Evolutionary conservation across 1,284 basidiomycete genomes (phyloP).

Genomic region (Ceratobasidium sp.): DNA sequence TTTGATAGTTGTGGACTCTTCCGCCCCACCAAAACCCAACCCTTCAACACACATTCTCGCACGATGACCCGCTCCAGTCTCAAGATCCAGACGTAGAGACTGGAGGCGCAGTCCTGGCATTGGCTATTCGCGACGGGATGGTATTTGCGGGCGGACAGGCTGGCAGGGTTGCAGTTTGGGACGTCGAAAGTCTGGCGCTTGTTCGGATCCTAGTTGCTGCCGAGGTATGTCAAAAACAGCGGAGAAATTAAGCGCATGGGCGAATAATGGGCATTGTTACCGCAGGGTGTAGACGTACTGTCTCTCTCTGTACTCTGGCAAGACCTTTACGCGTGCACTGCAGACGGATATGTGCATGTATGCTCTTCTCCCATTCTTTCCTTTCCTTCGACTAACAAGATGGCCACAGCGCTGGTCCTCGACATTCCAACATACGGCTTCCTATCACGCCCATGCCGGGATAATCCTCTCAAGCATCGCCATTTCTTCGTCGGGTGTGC

Average conservation of each 20-base stretch:
- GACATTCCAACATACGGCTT: constrained; percentile 85
- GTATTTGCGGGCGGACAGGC: constrained; percentile 95
- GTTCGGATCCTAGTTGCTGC: constrained; percentile 90
- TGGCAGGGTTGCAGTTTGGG: constrained; percentile 92
- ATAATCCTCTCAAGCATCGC: constrained; percentile 82
- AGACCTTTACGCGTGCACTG: constrained; percentile 87
- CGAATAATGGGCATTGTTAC: no score
- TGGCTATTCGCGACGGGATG: constrained; percentile 82
- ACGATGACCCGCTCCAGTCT: constrained; percentile 55
- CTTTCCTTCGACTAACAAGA: not conserved
- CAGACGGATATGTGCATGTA: constrained; percentile 85
- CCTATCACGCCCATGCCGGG: constrained; percentile 84
- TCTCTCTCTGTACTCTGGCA: constrained; percentile 80
- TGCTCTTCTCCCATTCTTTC: constrained; percentile 45
- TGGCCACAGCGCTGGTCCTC: constrained; percentile 77
- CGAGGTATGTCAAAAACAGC: constrained; percentile 66
- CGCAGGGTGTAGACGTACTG: constrained; percentile 81
- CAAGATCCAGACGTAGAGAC: constrained; percentile 72
- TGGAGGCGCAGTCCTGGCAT: constrained; percentile 76
- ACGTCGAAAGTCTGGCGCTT: constrained; percentile 88
- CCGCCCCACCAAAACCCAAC: constrained; percentile 24
- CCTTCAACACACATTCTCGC: constrained; percentile 37
- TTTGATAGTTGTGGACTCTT: constrained; percentile 38
- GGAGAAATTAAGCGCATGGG: not conserved
- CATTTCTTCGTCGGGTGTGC: constrained; percentile 49